Evolutionary conservation across 2,329 filamentous ascomycete genomes (phyloP).

Genomic region (Rugonectria rugulosa): DNA sequence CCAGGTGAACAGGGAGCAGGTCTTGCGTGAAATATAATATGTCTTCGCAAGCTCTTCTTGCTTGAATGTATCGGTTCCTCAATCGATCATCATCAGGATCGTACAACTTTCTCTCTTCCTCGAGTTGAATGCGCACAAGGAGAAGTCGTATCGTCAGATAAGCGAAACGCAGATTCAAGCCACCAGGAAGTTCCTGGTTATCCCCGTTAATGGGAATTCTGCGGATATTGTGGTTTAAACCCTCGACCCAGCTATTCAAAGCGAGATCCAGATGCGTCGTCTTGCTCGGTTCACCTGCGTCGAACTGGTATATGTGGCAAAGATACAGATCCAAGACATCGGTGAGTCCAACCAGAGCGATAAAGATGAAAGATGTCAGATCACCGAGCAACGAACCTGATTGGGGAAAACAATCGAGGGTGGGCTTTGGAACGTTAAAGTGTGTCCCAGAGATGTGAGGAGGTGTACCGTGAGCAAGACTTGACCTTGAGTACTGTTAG

Average conservation of each 20-base stretch:
- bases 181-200: conserved; percentile 51
- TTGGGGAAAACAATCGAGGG: conserved; percentile 44
- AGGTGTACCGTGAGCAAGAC: conserved; percentile 61
- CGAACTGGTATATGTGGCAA: conserved; percentile 47
- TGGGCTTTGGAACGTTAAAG: conserved; percentile 57
- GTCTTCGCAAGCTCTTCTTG: conserved; percentile 55
- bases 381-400: conserved; percentile 23
- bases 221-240: conserved; percentile 47
- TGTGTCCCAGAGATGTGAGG: conserved; percentile 54
- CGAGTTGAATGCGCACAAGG: conserved; percentile 55
- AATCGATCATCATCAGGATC: conserved; percentile 31
- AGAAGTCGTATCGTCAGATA: conserved; percentile 58
- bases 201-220: conserved; percentile 52
- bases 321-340: conserved; percentile 45
- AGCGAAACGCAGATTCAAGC: conserved; percentile 58
- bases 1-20: conserved; percentile 50
- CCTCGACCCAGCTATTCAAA: conserved; percentile 55
- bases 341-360: conserved; percentile 54
- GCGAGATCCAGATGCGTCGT: conserved; percentile 46
- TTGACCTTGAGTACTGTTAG: conserved; percentile 49
- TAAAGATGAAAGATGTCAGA: conserved; percentile 49
- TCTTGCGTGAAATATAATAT: conserved; percentile 58
- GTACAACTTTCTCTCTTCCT: conserved; percentile 45
- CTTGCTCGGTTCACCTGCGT: conserved; percentile 36
- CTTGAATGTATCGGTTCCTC: conserved; percentile 48